Base-by-base conservation (phyloP, 768 basidiomycete species). In the Trametes villosa region DNA sequence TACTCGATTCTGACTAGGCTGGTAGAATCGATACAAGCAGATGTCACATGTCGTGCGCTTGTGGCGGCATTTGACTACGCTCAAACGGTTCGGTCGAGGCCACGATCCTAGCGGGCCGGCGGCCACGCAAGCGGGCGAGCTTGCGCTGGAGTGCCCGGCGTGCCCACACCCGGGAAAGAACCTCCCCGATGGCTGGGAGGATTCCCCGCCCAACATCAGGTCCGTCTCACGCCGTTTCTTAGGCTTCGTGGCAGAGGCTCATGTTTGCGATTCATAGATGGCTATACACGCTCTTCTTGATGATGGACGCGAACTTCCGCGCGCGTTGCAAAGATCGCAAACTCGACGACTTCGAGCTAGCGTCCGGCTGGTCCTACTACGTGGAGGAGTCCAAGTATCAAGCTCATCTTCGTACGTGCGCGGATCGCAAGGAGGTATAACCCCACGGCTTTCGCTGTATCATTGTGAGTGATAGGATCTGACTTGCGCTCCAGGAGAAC, bases 301-400 rank as follows among this genome's bases (percentile, higher is more conserved):
- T 72, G 11, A 62, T 70, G 1, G 69, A 75, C 53, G 71, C 72
- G 0, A 71, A 71, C 34, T 75, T 76, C 31, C 60, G 65, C 3
- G 42, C 42, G 9, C 22, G 36, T 33, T 72, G 36, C 69, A 75
- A 59, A 18, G 49, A 52, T 15, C 57, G 57, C 8, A 29, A 49
- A 24, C 38, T 59, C 20, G 4, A 63, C 50, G 38, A 31, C 9
- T 12, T 41, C 1, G 20, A 4, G 54, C 64, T 11, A 57, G 50
- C 3, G 65, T 48, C 9, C 0, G 74, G 75, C 1, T 68, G 63
- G 67, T 46, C 65, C 0, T 73, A 73, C 31, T 73, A 70, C 41
- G 68, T 72, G 0, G 65, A 73, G 47, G 54, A 66, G 1, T 33
- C 0, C 0, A 1, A 24, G 9, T 76, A 70, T 47, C 53, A 62